phyloP scores from a whole-genome alignment of 108 stramenopile species.

The Fragilariopsis cylindrus region DNA sequence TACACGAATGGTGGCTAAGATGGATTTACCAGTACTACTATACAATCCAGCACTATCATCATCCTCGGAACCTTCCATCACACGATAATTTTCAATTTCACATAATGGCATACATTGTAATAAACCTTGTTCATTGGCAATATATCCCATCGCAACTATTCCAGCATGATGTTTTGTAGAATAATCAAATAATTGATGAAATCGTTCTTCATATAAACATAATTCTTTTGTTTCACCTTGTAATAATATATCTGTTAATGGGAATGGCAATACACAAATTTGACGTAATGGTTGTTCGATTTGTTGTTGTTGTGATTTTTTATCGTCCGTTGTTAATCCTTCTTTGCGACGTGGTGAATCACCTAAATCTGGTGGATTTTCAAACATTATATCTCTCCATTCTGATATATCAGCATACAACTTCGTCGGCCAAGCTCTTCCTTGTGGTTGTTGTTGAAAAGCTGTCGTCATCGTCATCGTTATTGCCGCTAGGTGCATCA shows the following conservation, averaged over 20 bases:
- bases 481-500: too few relatives aligned
- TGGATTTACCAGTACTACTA: slow-evolving; percentile 1
- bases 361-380: neutral
- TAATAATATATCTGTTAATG: slow-evolving; percentile 65
- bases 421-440: neutral
- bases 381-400: slow-evolving; percentile 54
- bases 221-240: slow-evolving; percentile 78
- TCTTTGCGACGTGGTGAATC: too few relatives aligned
- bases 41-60: slow-evolving; percentile 28
- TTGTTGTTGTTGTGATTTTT: neutral
- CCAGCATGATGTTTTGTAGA: slow-evolving; percentile 62
- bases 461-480: too few relatives aligned
- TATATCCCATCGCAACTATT: slow-evolving; percentile 77
- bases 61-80: slow-evolving; percentile 46
- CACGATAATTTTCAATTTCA: slow-evolving; percentile 76
- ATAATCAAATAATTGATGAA: slow-evolving; percentile 67
- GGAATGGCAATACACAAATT: slow-evolving; percentile 77
- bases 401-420: slow-evolving; percentile 27
- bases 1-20: slow-evolving; percentile 72
- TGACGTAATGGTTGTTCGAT: slow-evolving; percentile 35
- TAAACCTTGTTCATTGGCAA: slow-evolving; percentile 58
- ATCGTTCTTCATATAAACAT: slow-evolving; percentile 79
- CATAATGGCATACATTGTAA: slow-evolving; percentile 75
- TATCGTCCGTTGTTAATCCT: too few relatives aligned
- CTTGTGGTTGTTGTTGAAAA: too few relatives aligned